phyloP scores from a whole-genome alignment of 257 asterid genomes.

The Fraxinus americana region DNA sequence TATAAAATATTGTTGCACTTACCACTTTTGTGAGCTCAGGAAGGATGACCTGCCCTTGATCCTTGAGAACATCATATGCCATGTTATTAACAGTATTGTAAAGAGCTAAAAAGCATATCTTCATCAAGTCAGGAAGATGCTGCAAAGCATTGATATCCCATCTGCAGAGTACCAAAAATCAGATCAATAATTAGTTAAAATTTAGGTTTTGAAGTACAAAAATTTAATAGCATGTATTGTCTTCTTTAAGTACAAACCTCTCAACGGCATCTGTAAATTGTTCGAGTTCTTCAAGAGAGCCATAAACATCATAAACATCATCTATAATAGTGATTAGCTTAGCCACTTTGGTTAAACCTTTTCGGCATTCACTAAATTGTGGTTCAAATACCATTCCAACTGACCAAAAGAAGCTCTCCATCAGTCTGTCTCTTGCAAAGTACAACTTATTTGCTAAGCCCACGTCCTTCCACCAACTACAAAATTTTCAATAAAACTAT shows the following conservation, averaged over 20 bases:
- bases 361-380: slow-evolving; percentile 15
- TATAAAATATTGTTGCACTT: background rate
- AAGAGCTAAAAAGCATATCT: slow-evolving; percentile 25
- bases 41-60: slow-evolving; percentile 13
- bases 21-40: slow-evolving; percentile 29
- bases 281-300: slow-evolving; percentile 23
- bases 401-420: slow-evolving; percentile 36
- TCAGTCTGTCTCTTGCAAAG: slow-evolving; percentile 32
- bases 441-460: slow-evolving; percentile 32
- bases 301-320: slow-evolving; percentile 25
- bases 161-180: slow-evolving; percentile 10
- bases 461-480: slow-evolving; percentile 35
- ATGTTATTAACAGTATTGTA: slow-evolving; percentile 28
- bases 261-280: slow-evolving; percentile 18
- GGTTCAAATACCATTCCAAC: slow-evolving; percentile 30
- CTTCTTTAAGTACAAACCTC: background rate
- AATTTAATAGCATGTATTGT: background rate
- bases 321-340: slow-evolving; percentile 6
- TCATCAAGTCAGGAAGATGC: slow-evolving; percentile 39
- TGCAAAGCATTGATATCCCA: slow-evolving; percentile 36
- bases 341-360: background rate
- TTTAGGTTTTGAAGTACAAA: background rate
- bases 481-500: background rate
- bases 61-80: slow-evolving; percentile 23
- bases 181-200: no score